Conservation (phyloP, 331 rosid species). For the Dryas integrifolia region DNA sequence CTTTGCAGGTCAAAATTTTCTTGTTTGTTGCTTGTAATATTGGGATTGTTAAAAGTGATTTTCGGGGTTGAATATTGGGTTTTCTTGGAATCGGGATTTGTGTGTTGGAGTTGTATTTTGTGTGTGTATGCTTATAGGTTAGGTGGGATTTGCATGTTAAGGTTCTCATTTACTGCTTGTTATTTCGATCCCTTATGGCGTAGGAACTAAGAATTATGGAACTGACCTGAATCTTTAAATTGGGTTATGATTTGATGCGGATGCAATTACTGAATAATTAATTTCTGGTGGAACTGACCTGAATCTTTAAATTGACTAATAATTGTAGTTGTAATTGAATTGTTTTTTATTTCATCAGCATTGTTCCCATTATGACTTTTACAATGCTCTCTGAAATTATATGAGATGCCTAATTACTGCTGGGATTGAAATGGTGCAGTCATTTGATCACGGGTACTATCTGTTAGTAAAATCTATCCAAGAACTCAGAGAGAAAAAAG, state of each 20-base stretch:
- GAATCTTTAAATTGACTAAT: neutral
- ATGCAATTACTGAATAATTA: neutral
- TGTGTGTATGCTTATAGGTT: neutral
- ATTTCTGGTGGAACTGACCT: neutral
- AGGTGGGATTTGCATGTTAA: neutral
- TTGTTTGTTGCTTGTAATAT: neutral
- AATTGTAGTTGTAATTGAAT: neutral
- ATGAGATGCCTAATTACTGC: constrained; percentile 29
- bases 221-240: neutral
- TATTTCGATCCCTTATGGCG: neutral
- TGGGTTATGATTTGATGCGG: neutral
- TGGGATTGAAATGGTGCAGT: constrained; percentile 58
- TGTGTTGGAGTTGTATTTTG: neutral
- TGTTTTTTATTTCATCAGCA: neutral
- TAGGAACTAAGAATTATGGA: constrained; percentile 10
- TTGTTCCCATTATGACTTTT: neutral
- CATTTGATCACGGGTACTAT: constrained; percentile 96
- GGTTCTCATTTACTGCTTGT: neutral
- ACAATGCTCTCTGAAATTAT: constrained; percentile 19
- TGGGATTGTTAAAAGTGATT: neutral
- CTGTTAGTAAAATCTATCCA: constrained; percentile 90
- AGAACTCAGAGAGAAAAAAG: constrained; percentile 92
- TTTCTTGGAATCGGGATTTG: constrained; percentile 17
- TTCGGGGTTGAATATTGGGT: neutral
- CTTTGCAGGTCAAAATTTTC: neutral